Conservation (phyloP, 1,284 basidiomycete species). For the Microbotryum intermedium region DNA sequence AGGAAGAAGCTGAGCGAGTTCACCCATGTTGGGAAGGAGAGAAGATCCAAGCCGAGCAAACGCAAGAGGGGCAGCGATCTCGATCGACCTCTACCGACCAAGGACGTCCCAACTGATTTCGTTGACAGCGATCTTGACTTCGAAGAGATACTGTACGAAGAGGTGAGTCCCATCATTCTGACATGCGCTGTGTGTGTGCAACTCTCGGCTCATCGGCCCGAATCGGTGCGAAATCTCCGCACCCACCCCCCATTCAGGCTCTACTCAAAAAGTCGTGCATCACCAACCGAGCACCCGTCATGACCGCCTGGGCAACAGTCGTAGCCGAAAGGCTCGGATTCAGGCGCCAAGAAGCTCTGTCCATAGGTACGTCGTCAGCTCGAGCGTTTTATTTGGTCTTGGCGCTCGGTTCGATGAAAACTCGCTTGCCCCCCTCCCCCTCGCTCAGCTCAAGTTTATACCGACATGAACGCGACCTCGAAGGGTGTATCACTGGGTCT, state of each 20-base stretch:
- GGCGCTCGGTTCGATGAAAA: conserved; percentile 13
- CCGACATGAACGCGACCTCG: conserved; percentile 76
- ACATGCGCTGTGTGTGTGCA: too few species aligned
- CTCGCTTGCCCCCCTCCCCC: conserved; percentile 10
- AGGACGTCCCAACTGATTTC: conserved; percentile 48
- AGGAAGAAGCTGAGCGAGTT: conserved; percentile 11
- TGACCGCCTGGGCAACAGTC: conserved; percentile 84
- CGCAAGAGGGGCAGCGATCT: conserved; percentile 48
- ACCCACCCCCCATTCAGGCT: conserved; percentile 41
- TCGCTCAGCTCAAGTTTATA: conserved; percentile 69
- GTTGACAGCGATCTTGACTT: conserved; percentile 52
- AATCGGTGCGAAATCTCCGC: not conserved
- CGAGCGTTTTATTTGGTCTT: not conserved
- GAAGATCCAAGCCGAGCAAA: conserved; percentile 40
- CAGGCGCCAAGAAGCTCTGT: conserved; percentile 74
- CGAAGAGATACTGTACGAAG: conserved; percentile 59
- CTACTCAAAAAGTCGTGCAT: conserved; percentile 55
- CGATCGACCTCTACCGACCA: conserved; percentile 55
- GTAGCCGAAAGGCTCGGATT: conserved; percentile 81
- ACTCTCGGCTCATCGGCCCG: not conserved
- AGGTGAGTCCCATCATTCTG: conserved; percentile 45
- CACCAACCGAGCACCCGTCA: conserved; percentile 83
- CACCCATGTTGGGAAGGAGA: conserved; percentile 4
- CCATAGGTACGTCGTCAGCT: conserved; percentile 53
- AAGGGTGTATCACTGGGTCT: conserved; percentile 77